phyloP scores from a whole-genome alignment of 345 rosid species.

The Clarkia xantiana region DNA sequence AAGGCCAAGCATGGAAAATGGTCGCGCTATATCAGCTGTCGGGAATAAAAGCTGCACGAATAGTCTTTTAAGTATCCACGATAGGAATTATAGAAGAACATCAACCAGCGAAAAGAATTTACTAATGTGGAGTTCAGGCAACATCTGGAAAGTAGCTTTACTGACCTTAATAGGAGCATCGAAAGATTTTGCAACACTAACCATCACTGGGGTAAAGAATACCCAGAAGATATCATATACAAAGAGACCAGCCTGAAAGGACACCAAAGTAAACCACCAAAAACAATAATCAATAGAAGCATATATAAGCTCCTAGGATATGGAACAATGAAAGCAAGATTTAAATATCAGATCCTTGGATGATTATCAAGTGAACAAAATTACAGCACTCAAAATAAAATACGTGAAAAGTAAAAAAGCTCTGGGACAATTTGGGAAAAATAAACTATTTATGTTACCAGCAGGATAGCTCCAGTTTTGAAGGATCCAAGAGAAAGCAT shows the following conservation, averaged over 20 bases:
- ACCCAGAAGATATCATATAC: constrained; percentile 97
- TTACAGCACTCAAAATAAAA: not conserved
- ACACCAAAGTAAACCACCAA: not conserved
- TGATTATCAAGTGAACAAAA: too few relatives aligned
- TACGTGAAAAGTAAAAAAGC: not conserved
- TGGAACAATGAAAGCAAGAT: too few relatives aligned
- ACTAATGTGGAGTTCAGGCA: too few relatives aligned
- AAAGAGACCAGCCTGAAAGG: constrained; percentile 76
- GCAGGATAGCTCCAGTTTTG: constrained; percentile 90
- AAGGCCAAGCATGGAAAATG: constrained; percentile 98
- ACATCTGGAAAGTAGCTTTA: not conserved
- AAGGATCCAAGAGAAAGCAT: constrained; percentile 98
- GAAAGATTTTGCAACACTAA: constrained; percentile 94
- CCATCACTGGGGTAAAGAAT: constrained; percentile 99
- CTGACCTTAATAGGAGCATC: constrained; percentile 99
- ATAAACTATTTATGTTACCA: constrained; percentile 16
- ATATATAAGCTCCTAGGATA: not conserved
- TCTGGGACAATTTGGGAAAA: not conserved
- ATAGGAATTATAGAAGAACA: not conserved
- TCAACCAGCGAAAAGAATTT: not conserved
- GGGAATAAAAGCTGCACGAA: constrained; percentile 80
- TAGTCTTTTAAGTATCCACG: not conserved
- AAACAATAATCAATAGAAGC: not conserved
- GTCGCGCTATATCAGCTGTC: constrained; percentile 56
- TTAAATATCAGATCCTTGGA: not conserved